Base-by-base conservation (phyloP, 73 alveolate species). In the Durusdinium trenchii region DNA sequence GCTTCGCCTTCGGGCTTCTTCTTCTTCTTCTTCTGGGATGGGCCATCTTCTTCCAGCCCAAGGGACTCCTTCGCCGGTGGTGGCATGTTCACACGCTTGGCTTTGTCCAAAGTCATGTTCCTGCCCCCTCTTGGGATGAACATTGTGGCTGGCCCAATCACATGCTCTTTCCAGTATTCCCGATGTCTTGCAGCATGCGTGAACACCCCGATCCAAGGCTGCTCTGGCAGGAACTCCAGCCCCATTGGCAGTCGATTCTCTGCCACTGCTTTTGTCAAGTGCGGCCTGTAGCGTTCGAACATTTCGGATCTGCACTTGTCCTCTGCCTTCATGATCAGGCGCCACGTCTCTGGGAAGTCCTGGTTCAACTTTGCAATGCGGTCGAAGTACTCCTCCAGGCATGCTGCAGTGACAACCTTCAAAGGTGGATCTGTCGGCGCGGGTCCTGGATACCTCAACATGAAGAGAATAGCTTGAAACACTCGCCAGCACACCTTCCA, bases 131-230 rank as follows among this genome's bases (percentile, higher is more conserved):
- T 62, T 9, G 86, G 75, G 20, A 54, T 64, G 54, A 61, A 45
- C 23, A 26, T 35, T 40, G 7, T 54, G 36, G 86, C 96, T 2
- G 73, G 73, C 81, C 82, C 32, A 10, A 71, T 10, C 18, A 91
- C 98, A 0, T 91, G 76, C 89, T 71, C 76, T 64, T 51, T 75
- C 93, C 98, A 93, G 43, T 14, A 93, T 36, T 93, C 92, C 32
- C 7, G 6, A 42, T 93, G 48, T 23, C 93, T n/a, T 26, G 82
- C 81, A 2, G 98, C 98, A 62, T 38, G 54, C 10, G 73, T 71
- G 98, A 92, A 75, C 6, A 93, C 98, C 10, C 98, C 98, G 1
- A 52, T 45, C 98, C 98, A 93, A 0, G 98, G 98, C 36, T 78
- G 54, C 40, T 1, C 54, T 3, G 14, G 51, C 3, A 52, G 83